Percentiles rank a stretch among this genome's conserved stretches.
phyloP scores from a whole-genome alignment of 495 filamentous ascomycete species.

The Glarea lozoyensis region DNA sequence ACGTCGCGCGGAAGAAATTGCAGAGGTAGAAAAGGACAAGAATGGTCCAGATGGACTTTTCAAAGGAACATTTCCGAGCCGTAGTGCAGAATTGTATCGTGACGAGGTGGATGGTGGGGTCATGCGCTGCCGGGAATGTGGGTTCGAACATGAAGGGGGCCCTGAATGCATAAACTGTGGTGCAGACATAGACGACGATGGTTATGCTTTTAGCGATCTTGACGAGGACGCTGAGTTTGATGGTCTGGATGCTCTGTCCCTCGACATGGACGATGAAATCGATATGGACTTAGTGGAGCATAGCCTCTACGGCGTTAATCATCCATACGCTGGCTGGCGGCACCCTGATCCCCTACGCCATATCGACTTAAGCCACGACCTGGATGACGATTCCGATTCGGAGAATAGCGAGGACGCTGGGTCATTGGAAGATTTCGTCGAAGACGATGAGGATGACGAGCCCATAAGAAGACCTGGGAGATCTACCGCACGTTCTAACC shows the following conservation, averaged over 20 bases:
- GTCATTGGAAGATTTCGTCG: constrained; percentile 18
- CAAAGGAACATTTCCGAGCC: constrained; percentile 45
- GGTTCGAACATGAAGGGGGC: constrained; percentile 17
- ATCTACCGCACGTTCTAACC: background rate
- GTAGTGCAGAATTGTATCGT: constrained; percentile 21
- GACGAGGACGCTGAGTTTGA: constrained; percentile 8
- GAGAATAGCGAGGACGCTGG: constrained; percentile 14
- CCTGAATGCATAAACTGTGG: constrained; percentile 15
- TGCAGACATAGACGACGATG: constrained; percentile 8
- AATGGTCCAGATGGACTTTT: constrained; percentile 53
- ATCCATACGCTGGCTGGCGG: constrained; percentile 8
- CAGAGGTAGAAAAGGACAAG: constrained; percentile 41
- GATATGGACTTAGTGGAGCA: background rate
- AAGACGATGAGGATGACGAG: constrained; percentile 11
- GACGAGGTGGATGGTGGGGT: constrained; percentile 56
- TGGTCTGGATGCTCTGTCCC: constrained; percentile 10
- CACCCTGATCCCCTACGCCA: constrained; percentile 1
- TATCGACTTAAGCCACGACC: constrained; percentile 4
- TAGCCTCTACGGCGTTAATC: constrained; percentile 1
- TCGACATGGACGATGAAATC: constrained; percentile 10
- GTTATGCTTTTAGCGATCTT: background rate
- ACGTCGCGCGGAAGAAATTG: constrained; percentile 48
- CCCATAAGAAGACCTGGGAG: constrained; percentile 1
- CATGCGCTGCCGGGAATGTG: constrained; percentile 44
- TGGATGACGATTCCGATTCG: constrained; percentile 4